Conservation (phyloP, 2,329 filamentous ascomycete genomes). For the Rugonectria rugulosa region DNA sequence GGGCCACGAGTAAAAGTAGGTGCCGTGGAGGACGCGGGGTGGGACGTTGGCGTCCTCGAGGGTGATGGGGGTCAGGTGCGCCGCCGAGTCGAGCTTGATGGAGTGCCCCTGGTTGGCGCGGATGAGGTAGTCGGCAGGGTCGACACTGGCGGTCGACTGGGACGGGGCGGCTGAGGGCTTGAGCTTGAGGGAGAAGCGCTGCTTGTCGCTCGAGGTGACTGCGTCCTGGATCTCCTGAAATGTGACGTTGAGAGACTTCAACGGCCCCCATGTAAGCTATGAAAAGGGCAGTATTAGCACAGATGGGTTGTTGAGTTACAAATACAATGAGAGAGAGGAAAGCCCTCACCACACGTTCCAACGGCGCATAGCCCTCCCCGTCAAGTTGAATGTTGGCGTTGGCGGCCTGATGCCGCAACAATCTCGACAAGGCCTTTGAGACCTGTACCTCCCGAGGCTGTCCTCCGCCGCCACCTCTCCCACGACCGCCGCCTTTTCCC, state of each 20-base stretch:
- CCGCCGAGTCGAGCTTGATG: conserved; percentile 76
- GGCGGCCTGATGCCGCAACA: conserved; percentile 64
- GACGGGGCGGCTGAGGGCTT: conserved; percentile 44
- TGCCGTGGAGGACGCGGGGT: conserved; percentile 80
- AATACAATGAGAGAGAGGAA: neutral
- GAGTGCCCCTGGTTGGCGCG: conserved; percentile 96
- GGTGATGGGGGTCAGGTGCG: conserved; percentile 74
- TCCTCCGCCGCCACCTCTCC: conserved; percentile 42
- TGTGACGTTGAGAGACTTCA: conserved; percentile 76
- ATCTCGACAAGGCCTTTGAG: conserved; percentile 61
- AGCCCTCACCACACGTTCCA: conserved; percentile 65
- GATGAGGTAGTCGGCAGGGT: conserved; percentile 79
- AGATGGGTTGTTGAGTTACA: neutral
- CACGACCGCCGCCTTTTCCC: conserved; percentile 39
- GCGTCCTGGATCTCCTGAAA: conserved; percentile 75
- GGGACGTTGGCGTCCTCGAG: conserved; percentile 67
- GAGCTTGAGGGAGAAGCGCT: conserved; percentile 83
- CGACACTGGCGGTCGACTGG: conserved; percentile 39
- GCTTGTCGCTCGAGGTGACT: conserved; percentile 83
- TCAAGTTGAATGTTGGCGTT: conserved; percentile 66
- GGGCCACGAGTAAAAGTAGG: conserved; percentile 82
- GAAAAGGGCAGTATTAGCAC: conserved; percentile 9
- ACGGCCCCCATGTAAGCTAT: conserved; percentile 61
- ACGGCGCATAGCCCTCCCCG: conserved; percentile 63
- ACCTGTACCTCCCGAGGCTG: conserved; percentile 56